These are phyloP conservation scores for Suillus ampliporus DNA, from an alignment of 768 basidiomycete species.

Conservation along the genomic window DNA sequence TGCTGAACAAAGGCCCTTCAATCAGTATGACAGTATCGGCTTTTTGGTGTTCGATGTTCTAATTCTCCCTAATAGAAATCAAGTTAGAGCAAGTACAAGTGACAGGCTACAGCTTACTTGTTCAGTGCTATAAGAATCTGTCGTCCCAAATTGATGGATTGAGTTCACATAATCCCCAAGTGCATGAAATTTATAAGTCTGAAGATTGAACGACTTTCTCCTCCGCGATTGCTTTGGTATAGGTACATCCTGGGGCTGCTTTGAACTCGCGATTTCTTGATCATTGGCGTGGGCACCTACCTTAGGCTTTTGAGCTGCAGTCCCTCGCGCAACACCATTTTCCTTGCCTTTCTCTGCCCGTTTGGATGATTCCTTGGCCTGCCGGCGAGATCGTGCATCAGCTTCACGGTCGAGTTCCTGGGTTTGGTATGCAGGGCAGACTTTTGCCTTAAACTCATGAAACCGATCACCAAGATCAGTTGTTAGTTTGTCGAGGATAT, in stretches of 20 bases:
- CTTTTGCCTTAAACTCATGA: slow-evolving; percentile 26
- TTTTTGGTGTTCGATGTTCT: slow-evolving; percentile 18
- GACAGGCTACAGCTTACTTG: slow-evolving; percentile 19
- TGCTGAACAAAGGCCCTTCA: slow-evolving; percentile 1
- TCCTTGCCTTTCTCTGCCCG: too few relatives aligned
- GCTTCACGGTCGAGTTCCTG: slow-evolving; percentile 17
- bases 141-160: slow-evolving; percentile 37
- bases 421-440: slow-evolving; percentile 27
- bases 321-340: too few relatives aligned
- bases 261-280: too few relatives aligned
- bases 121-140: too few relatives aligned
- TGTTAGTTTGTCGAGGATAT: slow-evolving; percentile 19
- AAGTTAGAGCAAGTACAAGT: background rate
- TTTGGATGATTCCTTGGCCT: too few relatives aligned
- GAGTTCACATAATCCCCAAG: slow-evolving; percentile 35
- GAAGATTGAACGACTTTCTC: slow-evolving; percentile 30
- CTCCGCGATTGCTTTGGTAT: slow-evolving; percentile 23
- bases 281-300: too few relatives aligned
- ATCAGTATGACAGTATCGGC: slow-evolving; percentile 14
- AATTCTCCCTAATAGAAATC: slow-evolving; percentile 19
- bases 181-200: slow-evolving; percentile 36
- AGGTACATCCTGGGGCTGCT: too few relatives aligned
- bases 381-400: too few relatives aligned
- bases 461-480: slow-evolving; percentile 25
- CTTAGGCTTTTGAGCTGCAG: slow-evolving; percentile 10